These are phyloP conservation scores for Dioszegia hungarica DNA, from an alignment of 768 basidiomycete genomes.

Conservation along the genomic window DNA sequence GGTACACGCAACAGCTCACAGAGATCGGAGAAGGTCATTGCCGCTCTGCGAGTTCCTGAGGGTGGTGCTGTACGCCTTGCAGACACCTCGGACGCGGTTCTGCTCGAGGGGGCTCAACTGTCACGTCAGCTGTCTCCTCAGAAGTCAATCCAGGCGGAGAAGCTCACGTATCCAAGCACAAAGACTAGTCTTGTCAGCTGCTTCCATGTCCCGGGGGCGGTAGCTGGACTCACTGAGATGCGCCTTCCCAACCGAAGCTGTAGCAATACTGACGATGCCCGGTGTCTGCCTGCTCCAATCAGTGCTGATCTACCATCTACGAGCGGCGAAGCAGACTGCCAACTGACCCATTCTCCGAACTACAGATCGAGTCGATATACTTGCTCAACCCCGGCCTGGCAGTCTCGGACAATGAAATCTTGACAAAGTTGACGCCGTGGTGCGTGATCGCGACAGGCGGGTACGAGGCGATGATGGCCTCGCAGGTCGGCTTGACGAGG, in stretches of 20 bases:
- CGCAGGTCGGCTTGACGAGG: conserved; percentile 24
- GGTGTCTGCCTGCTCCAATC: conserved; percentile 24
- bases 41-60: conserved; percentile 44
- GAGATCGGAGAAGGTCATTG: conserved; percentile 42
- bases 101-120: conserved; percentile 33
- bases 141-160: neutral
- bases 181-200: conserved; percentile 13
- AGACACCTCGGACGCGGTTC: conserved; percentile 31
- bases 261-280: conserved; percentile 42
- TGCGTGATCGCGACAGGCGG: conserved; percentile 41
- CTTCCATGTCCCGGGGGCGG: neutral
- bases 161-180: conserved; percentile 25
- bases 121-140: neutral
- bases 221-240: conserved; percentile 27
- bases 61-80: conserved; percentile 36
- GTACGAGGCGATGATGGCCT: conserved; percentile 36
- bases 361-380: conserved; percentile 40
- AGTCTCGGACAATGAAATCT: conserved; percentile 32
- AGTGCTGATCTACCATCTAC: too few relatives aligned
- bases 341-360: conserved; percentile 32
- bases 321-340: too few relatives aligned
- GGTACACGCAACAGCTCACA: too few relatives aligned
- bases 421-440: conserved; percentile 45
- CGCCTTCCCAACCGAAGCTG: conserved; percentile 36
- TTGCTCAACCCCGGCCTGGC: conserved; percentile 22